Evolutionary conservation across 2,329 filamentous ascomycete species (phyloP).

Genomic region (Fusarium acutatum): DNA sequence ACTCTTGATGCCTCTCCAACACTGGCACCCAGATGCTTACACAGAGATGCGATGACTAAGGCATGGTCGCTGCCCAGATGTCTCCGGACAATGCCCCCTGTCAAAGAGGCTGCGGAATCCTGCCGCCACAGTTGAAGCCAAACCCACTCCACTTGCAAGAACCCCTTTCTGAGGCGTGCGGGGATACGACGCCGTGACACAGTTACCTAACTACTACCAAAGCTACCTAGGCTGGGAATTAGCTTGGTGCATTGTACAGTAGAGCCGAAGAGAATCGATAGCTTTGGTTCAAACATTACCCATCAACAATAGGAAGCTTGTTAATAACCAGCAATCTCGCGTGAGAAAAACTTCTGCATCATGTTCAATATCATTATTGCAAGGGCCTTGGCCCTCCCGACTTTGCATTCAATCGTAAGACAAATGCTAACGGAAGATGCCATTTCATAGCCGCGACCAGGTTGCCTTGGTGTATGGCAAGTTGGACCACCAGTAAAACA

Average conservation of each 20-base stretch:
- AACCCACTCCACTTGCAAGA: conserved; percentile 25
- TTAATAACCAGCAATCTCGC: conserved; percentile 13
- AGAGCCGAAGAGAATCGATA: conserved; percentile 32
- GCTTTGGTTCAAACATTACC: conserved; percentile 28
- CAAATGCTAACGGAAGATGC: conserved; percentile 14
- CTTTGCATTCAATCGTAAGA: neutral
- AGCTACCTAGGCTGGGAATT: neutral
- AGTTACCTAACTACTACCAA: neutral
- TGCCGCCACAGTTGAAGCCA: conserved; percentile 40
- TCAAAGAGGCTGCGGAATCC: conserved; percentile 41
- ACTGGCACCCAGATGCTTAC: neutral
- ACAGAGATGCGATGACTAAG: neutral
- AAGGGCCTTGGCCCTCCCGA: neutral
- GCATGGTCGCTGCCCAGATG: neutral
- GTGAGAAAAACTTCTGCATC: neutral
- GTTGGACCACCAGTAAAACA: conserved; percentile 21
- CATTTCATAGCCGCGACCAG: neutral
- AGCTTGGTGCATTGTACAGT: conserved; percentile 15
- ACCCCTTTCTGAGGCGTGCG: conserved; percentile 39
- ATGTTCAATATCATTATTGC: neutral
- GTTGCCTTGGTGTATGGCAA: conserved; percentile 9
- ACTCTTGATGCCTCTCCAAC: neutral
- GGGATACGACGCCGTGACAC: conserved; percentile 27
- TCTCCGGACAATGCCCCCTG: conserved; percentile 26
- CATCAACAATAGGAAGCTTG: conserved; percentile 2